Evolutionary conservation across 2,329 filamentous ascomycete genomes (phyloP), one percentile per base, ranked within the genome.

Genomic region (Alternaria arborescens): DNA sequence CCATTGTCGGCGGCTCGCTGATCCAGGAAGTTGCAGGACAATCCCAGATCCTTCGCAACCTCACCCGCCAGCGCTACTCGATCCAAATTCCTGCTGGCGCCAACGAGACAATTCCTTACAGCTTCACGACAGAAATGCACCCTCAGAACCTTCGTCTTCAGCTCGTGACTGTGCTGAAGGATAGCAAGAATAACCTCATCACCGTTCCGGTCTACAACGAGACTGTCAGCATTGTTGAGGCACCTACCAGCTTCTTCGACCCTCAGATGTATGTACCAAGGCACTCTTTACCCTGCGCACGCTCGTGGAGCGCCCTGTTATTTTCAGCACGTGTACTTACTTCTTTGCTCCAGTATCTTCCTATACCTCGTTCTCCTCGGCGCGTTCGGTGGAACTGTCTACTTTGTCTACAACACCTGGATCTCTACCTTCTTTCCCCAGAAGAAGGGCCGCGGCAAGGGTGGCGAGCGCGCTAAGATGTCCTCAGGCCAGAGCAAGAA

Each of bases 341-440:
- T 71, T 64, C 73, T 55, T 14, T 41, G 20, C 44, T 48, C 26
- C 65, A 98, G 95, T 78, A 93, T 98, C 83, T 99, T 99, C 89
- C 89, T 99, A 65, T 98, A 98, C 85, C 85, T 97, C 78, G 89
- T 98, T 84, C 91, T 99, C 71, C 84, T 90, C 55, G 89, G 86
- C 64, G 87, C 86, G 65, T 96, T 97, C 78, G 88, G 82, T 67
- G 93, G 91, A 64, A 93, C 90, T 55, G 87, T 91, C 78, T 97
- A 94, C 88, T 97, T 97, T 81, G 93, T 97, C 83, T 99, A 99
- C 88, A 95, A 91, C 84, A 97, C 94, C 75, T 98, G 94, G 93
- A 91, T 99, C 81, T 92, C 93, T 74, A 90, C 93, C 14, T 91
- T 99, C 77, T 97, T 98, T 86, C 94, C 95, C 50, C 93, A 97